Conservation (phyloP, 2,329 filamentous ascomycete species). For the Chalaropsis ovoidea region DNA sequence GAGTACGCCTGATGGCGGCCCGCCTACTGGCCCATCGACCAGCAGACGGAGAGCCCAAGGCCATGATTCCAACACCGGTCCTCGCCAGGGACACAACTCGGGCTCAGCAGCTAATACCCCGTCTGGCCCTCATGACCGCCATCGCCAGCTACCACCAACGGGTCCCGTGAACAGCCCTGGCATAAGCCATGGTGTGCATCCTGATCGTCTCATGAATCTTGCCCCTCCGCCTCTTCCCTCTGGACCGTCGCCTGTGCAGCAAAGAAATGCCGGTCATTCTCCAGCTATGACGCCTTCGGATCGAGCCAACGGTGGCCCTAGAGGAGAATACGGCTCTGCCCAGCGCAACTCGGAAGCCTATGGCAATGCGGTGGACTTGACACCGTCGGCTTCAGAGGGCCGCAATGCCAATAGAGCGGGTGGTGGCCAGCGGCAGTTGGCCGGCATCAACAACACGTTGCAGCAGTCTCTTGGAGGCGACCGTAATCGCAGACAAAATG, state of each 20-base stretch:
- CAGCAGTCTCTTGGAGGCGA: constrained; percentile 39
- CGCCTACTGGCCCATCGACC: constrained; percentile 18
- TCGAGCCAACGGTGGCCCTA: neutral
- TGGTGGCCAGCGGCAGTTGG: constrained; percentile 41
- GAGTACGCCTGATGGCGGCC: constrained; percentile 5
- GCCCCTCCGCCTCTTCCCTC: neutral
- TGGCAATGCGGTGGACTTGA: constrained; percentile 14
- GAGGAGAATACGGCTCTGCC: neutral
- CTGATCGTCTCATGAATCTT: constrained; percentile 19
- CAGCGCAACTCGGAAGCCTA: constrained; percentile 10
- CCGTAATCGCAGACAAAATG: constrained; percentile 18
- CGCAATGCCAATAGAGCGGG: neutral
- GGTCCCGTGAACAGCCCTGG: constrained; percentile 8
- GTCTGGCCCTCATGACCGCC: constrained; percentile 18
- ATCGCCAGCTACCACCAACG: constrained; percentile 15
- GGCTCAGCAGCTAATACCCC: neutral
- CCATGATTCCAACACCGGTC: neutral
- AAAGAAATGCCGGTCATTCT: constrained; percentile 8
- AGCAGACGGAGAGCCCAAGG: constrained; percentile 18
- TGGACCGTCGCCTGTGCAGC: constrained; percentile 4
- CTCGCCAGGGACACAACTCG: constrained; percentile 12
- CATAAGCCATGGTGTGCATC: constrained; percentile 18
- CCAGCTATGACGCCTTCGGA: neutral
- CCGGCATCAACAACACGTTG: constrained; percentile 50
- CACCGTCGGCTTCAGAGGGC: neutral